A percentile compares a stretch with the other conserved stretches of the same genome.
These are phyloP conservation scores for Brettanomyces custersianus DNA, from an alignment of 805 yeast species.

Conservation along the genomic window DNA sequence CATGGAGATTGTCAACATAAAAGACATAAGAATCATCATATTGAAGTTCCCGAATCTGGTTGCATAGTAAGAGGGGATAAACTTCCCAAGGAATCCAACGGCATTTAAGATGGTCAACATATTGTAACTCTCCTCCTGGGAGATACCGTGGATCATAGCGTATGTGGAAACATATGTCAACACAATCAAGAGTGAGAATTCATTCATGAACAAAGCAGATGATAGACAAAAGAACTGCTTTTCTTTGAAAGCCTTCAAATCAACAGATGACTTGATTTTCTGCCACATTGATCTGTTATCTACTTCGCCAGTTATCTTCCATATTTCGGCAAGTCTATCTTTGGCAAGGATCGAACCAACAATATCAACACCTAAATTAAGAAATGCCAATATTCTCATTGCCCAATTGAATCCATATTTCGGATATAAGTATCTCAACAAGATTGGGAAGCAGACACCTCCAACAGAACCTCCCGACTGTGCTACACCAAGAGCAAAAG, in stretches of 20 bases:
- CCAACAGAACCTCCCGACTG: conserved; percentile 48
- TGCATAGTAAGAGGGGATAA: conserved; percentile 25
- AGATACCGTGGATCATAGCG: conserved; percentile 38
- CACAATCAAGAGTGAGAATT: conserved; percentile 36
- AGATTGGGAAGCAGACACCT: conserved; percentile 42
- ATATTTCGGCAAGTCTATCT: conserved; percentile 29
- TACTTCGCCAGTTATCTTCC: conserved; percentile 15
- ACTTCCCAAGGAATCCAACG: conserved; percentile 31
- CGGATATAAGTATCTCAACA: conserved; percentile 38
- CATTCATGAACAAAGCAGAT: conserved; percentile 35
- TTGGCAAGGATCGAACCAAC: conserved; percentile 29
- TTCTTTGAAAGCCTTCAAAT: conserved; percentile 33
- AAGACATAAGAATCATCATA: conserved; percentile 37
- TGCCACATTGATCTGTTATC: conserved; percentile 9
- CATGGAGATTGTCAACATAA: conserved; percentile 36
- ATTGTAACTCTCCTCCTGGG: conserved; percentile 34
- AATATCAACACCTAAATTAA: conserved; percentile 31
- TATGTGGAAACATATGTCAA: conserved; percentile 46
- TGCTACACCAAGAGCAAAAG: conserved; percentile 41
- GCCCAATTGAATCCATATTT: conserved; percentile 52
- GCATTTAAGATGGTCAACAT: conserved; percentile 39
- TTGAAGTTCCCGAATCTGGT: conserved; percentile 42
- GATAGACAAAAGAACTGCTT: conserved; percentile 29
- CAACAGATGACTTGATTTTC: conserved; percentile 25
- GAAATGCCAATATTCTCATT: conserved; percentile 39